A percentile compares a stretch with the other conserved stretches of the same genome.
phyloP scores from a whole-genome alignment of 2,329 filamentous ascomycete species.

The Ceratocystis ficicola region DNA sequence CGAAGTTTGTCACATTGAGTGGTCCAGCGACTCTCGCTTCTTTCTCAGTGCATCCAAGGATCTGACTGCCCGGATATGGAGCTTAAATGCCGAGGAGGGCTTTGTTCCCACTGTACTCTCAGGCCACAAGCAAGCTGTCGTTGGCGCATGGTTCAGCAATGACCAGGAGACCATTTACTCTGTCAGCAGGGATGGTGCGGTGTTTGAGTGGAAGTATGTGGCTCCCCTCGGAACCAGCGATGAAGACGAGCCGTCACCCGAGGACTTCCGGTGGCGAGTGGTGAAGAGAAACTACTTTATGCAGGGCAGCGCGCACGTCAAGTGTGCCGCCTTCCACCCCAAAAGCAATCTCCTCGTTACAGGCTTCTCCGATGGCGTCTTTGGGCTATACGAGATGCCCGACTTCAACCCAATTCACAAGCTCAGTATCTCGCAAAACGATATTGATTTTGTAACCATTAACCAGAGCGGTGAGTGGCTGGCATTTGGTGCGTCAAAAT shows the following conservation, averaged over 20 bases:
- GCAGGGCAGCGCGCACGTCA: conserved; percentile 75
- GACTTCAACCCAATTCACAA: conserved; percentile 94
- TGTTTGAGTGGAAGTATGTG: conserved; percentile 86
- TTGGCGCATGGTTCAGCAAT: conserved; percentile 93
- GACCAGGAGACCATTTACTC: conserved; percentile 95
- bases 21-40: conserved; percentile 93
- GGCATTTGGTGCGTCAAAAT: conserved; percentile 87
- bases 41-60: conserved; percentile 88
- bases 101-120: conserved; percentile 83
- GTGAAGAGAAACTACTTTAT: conserved; percentile 87
- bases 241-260: conserved; percentile 34
- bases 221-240: conserved; percentile 33
- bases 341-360: conserved; percentile 85
- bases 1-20: conserved; percentile 71
- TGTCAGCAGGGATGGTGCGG: conserved; percentile 89
- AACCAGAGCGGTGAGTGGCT: conserved; percentile 95
- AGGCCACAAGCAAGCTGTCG: conserved; percentile 78
- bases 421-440: conserved; percentile 84
- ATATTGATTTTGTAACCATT: conserved; percentile 88
- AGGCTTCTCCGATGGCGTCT: conserved; percentile 88
- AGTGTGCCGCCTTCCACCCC: conserved; percentile 81
- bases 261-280: conserved; percentile 75
- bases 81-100: conserved; percentile 69
- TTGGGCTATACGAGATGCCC: conserved; percentile 89
- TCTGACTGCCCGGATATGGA: conserved; percentile 90